Evolutionary conservation across 2,329 filamentous ascomycete genomes (phyloP), one percentile per base, ranked within the genome.

Genomic region (Ambrosiella beaveri): DNA sequence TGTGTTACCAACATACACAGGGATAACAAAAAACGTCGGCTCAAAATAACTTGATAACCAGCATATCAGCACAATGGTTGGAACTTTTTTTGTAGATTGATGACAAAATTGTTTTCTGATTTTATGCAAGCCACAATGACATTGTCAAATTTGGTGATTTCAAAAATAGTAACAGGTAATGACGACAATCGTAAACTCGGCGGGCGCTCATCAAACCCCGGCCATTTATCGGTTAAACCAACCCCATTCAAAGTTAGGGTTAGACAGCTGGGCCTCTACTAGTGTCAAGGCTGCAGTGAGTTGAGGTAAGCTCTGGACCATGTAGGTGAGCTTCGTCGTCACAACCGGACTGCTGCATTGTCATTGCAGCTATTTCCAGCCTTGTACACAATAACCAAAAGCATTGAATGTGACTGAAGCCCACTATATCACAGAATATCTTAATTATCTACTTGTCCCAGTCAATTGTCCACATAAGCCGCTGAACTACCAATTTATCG

Each of bases 241-340:
- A n/a, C 2, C 9, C 2, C 1, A 7, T 17, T 11, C 54, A 19
- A n/a, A 45, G 47, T 13, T 9, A 39, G 13, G 36, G 9, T 37
- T 57, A 57, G n/a, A 11, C 12, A 11, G 13, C 35, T 40, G 8
- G 19, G 39, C 40, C 41, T 38, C 36, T 9, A 19, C 54, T 37
- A 15, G 12, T 37, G 51, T 60, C 59, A 60, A 60, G 59, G 59
- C 59, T 60, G 59, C 59, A 57, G 55, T 60, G 55, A 17, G 59
- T 56, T 60, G 59, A 60, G 59, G 59, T 60, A 60, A 60, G 55
- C 59, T 57, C 15, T 36, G 50, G 44, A 19, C 44, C 50, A 36
- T 36, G 51, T 47, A 47, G 44, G 27, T 27, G 51, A 53, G 51
- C 51, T 53, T 38, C 13, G 51, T 53, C 50, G 44, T 47, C 44